phyloP scores from a whole-genome alignment of 2,329 filamentous ascomycete genomes.

The Diaporthe sp. region DNA sequence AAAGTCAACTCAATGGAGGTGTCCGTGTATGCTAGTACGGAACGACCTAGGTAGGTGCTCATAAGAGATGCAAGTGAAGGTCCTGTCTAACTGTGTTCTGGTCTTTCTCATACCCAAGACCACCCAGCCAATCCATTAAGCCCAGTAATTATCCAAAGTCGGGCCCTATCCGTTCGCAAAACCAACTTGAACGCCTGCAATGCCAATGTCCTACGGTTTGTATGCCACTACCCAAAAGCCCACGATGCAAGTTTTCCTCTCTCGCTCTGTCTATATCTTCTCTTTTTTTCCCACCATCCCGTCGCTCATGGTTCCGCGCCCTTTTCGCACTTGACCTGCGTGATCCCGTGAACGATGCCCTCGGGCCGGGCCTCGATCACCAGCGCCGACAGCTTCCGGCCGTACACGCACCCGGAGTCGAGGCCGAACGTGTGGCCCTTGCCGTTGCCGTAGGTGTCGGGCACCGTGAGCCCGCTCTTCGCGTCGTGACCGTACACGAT shows the following conservation, averaged over 20 bases:
- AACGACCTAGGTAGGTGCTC: too few relatives aligned
- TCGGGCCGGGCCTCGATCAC: constrained; percentile 70
- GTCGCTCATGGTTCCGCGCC: constrained; percentile 23
- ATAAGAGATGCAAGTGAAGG: neutral
- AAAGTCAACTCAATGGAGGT: neutral
- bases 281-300: too few relatives aligned
- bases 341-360: constrained; percentile 51
- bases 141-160: neutral
- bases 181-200: constrained; percentile 1
- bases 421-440: constrained; percentile 80
- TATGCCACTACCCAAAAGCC: neutral
- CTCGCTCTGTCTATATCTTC: too few relatives aligned
- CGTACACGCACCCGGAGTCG: constrained; percentile 85
- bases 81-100: neutral
- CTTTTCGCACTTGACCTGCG: constrained; percentile 57
- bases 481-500: constrained; percentile 93
- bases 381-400: constrained; percentile 80
- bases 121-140: neutral
- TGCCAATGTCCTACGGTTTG: neutral
- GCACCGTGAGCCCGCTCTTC: constrained; percentile 71
- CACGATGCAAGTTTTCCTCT: neutral
- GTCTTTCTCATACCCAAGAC: neutral
- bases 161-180: neutral
- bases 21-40: neutral
- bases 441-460: constrained; percentile 36